phyloP scores from a whole-genome alignment of 2,329 filamentous ascomycete genomes.

The Aspergillus transmontanensis region DNA sequence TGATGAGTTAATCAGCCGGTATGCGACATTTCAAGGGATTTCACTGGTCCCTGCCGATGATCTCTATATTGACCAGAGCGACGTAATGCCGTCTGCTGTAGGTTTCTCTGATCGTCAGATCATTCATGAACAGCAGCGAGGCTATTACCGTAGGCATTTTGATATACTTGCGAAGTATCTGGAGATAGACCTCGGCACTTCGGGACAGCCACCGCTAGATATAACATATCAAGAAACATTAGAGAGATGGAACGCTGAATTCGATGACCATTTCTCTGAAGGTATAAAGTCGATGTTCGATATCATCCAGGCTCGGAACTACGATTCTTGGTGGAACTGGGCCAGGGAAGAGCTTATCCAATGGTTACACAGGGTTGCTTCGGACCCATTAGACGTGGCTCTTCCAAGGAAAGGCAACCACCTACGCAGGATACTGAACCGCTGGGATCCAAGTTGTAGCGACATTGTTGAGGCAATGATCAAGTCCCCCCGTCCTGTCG shows the following conservation, averaged over 20 bases:
- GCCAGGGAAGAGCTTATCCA: constrained; percentile 27
- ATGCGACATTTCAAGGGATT: constrained; percentile 18
- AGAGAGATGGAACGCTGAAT: constrained; percentile 30
- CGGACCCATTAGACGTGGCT: not conserved
- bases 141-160: constrained; percentile 14
- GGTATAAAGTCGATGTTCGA: constrained; percentile 36
- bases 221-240: constrained; percentile 11
- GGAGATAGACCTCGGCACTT: not conserved
- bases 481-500: not conserved
- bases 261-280: constrained; percentile 31
- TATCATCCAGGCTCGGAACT: constrained; percentile 28
- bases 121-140: constrained; percentile 7
- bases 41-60: constrained; percentile 2
- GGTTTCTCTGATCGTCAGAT: constrained; percentile 4
- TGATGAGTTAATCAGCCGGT: constrained; percentile 22
- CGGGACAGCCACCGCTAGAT: not conserved
- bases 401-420: not conserved
- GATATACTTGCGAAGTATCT: constrained; percentile 14
- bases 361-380: constrained; percentile 10
- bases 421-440: constrained; percentile 16
- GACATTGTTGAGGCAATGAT: constrained; percentile 12
- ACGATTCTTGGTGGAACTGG: constrained; percentile 44
- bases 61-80: not conserved
- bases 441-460: constrained; percentile 20
- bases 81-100: not conserved